Percentiles rank a stretch among this genome's conserved stretches.
These are phyloP conservation scores for Fibroporia radiculosa DNA, from an alignment of 768 basidiomycete genomes.

Conservation along the genomic window DNA sequence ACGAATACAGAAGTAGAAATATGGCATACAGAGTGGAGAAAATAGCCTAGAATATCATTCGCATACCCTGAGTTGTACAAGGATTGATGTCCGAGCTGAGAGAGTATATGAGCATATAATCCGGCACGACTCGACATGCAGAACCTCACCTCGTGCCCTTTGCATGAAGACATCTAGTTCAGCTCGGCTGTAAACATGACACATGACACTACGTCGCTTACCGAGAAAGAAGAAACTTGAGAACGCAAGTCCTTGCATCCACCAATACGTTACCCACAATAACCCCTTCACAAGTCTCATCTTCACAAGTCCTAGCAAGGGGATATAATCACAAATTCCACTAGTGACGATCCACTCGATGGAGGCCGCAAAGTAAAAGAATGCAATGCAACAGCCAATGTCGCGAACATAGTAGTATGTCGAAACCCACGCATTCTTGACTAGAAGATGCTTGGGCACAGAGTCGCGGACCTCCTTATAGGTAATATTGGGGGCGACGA, in stretches of 20 bases:
- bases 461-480: conserved; percentile 48
- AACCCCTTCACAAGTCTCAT: conserved; percentile 24
- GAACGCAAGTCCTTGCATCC: conserved; percentile 42
- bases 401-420: conserved; percentile 37
- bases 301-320: conserved; percentile 23
- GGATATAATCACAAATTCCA: conserved; percentile 31
- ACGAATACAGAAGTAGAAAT: no score
- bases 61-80: no score
- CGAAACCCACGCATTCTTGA: conserved; percentile 32
- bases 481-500: conserved; percentile 38
- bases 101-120: no score
- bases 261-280: conserved; percentile 42
- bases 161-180: no score
- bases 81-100: no score
- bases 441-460: conserved; percentile 43
- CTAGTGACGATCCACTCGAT: conserved; percentile 34
- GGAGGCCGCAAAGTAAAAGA: conserved; percentile 37
- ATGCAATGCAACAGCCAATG: conserved; percentile 31
- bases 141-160: no score
- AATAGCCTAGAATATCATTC: no score
- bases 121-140: no score
- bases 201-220: no score
- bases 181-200: no score
- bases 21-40: no score
- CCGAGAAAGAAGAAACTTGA: conserved; percentile 48